Conservation (phyloP, 768 basidiomycete genomes). For the Trametes coccinea region DNA sequence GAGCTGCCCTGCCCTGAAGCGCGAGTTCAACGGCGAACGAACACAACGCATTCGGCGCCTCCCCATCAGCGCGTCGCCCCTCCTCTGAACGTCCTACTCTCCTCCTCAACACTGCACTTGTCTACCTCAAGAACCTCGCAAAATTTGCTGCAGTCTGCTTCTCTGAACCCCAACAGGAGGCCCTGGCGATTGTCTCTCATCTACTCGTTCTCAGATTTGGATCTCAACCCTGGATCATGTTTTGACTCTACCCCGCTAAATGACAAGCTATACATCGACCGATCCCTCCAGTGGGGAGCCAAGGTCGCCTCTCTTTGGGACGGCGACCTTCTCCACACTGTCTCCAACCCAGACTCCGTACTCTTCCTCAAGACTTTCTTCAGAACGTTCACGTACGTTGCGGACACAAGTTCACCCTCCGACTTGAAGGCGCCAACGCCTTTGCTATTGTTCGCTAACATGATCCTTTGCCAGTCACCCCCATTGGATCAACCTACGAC, state of each 20-base stretch:
- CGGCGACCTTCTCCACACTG: slow-evolving; percentile 55
- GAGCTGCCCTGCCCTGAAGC: slow-evolving; percentile 42
- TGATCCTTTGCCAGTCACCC: slow-evolving; percentile 38
- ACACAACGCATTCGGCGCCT: slow-evolving; percentile 4
- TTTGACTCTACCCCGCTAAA: slow-evolving; percentile 20
- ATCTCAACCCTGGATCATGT: slow-evolving; percentile 5
- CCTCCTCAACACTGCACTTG: neutral
- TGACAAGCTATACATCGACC: slow-evolving; percentile 41
- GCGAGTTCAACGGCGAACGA: slow-evolving; percentile 29
- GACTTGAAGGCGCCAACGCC: neutral
- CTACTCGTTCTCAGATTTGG: neutral
- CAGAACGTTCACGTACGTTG: slow-evolving; percentile 53
- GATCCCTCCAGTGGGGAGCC: slow-evolving; percentile 35
- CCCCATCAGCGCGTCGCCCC: neutral
- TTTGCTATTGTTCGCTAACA: neutral
- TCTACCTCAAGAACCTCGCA: neutral
- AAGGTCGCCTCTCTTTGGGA: slow-evolving; percentile 65
- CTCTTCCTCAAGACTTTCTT: slow-evolving; percentile 60
- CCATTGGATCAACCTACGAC: slow-evolving; percentile 49
- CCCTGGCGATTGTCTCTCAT: no score
- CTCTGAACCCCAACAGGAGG: no score
- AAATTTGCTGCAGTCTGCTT: neutral
- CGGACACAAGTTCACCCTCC: neutral
- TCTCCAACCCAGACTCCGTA: slow-evolving; percentile 54
- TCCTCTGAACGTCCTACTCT: neutral